Evolutionary conservation across 148 eudicot genomes (phyloP).

Genomic region (Rhododendron molle): DNA sequence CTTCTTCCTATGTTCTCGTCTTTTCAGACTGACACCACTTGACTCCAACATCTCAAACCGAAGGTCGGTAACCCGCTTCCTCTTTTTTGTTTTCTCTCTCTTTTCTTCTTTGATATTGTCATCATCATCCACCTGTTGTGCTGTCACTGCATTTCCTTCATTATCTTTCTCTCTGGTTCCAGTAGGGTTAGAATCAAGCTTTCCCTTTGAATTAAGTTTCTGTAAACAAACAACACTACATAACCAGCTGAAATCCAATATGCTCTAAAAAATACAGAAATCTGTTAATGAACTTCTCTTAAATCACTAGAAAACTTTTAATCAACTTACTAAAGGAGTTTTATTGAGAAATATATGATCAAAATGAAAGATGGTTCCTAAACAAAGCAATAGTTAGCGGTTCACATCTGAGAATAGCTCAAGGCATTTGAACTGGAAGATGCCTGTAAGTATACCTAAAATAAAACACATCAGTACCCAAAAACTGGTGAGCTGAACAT

Average conservation of each 20-base stretch:
- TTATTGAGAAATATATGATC: not conserved
- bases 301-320: not conserved
- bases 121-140: conserved; percentile 23
- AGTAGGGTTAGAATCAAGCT: conserved; percentile 24
- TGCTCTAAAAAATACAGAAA: not conserved
- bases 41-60: conserved; percentile 55
- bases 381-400: not conserved
- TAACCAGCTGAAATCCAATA: not conserved
- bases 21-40: conserved; percentile 43
- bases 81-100: conserved; percentile 69
- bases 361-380: not conserved
- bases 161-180: conserved; percentile 21
- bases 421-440: not conserved
- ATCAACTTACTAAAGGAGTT: not conserved
- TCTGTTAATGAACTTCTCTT: not conserved
- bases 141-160: conserved; percentile 16
- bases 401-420: not conserved
- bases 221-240: conserved; percentile 18
- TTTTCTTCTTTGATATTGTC: conserved; percentile 29
- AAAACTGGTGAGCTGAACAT: not conserved
- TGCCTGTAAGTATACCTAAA: not conserved
- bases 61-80: conserved; percentile 57
- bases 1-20: conserved; percentile 77
- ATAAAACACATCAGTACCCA: not conserved
- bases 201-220: conserved; percentile 32